phyloP scores from a whole-genome alignment of 352 stramenopile species.

The Phytophthora sansomeana region DNA sequence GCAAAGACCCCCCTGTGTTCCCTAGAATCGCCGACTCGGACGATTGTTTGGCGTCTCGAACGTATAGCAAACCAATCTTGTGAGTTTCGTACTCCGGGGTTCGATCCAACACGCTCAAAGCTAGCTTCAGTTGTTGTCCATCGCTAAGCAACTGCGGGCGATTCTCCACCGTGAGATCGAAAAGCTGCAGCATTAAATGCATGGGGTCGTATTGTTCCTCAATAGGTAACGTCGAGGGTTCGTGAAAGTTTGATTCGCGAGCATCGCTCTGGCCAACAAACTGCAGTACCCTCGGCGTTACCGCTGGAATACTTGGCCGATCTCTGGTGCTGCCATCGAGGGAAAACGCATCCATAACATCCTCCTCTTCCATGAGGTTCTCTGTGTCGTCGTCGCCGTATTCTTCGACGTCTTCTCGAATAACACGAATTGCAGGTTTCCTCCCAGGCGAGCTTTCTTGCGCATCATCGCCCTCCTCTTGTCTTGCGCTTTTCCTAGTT shows the following conservation, averaged over 20 bases:
- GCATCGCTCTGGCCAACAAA: constrained; percentile 10
- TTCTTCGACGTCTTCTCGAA: constrained; percentile 41
- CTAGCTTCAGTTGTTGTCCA: constrained; percentile 60
- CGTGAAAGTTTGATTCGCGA: background rate
- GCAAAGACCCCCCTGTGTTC: constrained; percentile 74
- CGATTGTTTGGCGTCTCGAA: constrained; percentile 62
- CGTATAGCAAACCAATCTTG: constrained; percentile 87
- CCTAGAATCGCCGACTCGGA: constrained; percentile 76
- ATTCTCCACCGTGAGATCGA: constrained; percentile 64
- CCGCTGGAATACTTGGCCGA: background rate
- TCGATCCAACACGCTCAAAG: constrained; percentile 80
- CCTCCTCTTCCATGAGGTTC: constrained; percentile 2
- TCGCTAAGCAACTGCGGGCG: constrained; percentile 70
- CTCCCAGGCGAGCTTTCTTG: constrained; percentile 21
- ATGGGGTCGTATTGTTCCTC: constrained; percentile 56
- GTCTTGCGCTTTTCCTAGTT: constrained; percentile 8
- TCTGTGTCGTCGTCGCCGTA: constrained; percentile 14
- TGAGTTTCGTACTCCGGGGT: constrained; percentile 87
- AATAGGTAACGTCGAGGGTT: background rate
- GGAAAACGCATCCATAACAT: constrained; percentile 41
- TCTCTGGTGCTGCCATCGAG: constrained; percentile 28
- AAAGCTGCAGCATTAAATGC: constrained; percentile 88
- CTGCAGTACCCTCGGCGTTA: constrained; percentile 11
- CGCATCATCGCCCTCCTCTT: constrained; percentile 42
- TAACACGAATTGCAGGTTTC: constrained; percentile 30